A percentile compares a stretch with the other conserved stretches of the same genome.
Conservation (phyloP, 257 asterid species). For the Petunia secreta region DNA sequence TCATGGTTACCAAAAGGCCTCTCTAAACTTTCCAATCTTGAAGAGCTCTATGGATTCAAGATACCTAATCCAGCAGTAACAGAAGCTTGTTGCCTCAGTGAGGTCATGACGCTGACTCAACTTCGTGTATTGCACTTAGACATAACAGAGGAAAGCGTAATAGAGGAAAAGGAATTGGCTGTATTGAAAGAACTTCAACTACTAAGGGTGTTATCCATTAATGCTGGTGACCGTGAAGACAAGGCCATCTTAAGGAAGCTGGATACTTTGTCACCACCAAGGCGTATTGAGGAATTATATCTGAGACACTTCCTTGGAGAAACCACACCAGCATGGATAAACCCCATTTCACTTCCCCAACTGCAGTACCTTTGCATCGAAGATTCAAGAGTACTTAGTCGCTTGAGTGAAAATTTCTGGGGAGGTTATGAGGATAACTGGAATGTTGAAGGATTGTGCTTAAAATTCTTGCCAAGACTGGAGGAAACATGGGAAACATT, state of each 20-base stretch:
- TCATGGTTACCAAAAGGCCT: conserved; percentile 31
- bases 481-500: conserved; percentile 25
- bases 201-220: conserved; percentile 33
- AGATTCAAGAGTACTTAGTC: conserved; percentile 27
- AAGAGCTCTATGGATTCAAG: conserved; percentile 41
- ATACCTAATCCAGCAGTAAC: conserved; percentile 5
- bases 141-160: conserved; percentile 32
- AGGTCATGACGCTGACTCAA: conserved; percentile 25
- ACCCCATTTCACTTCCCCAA: conserved; percentile 31
- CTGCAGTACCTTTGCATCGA: conserved; percentile 43
- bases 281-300: conserved; percentile 28
- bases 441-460: conserved; percentile 37
- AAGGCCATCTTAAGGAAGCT: conserved; percentile 24
- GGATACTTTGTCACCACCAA: conserved; percentile 29
- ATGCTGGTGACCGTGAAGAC: conserved; percentile 33
- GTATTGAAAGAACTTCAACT: conserved; percentile 28
- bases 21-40: conserved; percentile 27
- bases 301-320: conserved; percentile 34
- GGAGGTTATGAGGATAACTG: conserved; percentile 21
- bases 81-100: conserved; percentile 31
- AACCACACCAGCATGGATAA: conserved; percentile 37
- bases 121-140: conserved; percentile 38
- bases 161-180: conserved; percentile 25
- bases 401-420: conserved; percentile 25
- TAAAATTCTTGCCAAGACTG: conserved; percentile 36